These are phyloP conservation scores for Komagataella mondaviorum DNA, from an alignment of 805 yeast species.

Conservation along the genomic window DNA sequence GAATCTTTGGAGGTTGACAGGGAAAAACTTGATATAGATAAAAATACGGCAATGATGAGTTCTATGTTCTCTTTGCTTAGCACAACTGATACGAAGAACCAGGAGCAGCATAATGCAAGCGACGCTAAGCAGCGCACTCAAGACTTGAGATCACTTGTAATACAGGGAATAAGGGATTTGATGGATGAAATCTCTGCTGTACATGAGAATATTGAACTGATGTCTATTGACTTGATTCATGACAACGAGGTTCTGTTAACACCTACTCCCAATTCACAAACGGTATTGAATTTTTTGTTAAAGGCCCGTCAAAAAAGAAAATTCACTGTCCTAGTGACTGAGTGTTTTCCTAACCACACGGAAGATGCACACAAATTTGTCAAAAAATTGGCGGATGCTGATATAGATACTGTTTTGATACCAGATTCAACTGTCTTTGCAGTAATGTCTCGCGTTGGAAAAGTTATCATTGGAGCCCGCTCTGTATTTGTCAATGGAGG, in stretches of 20 bases:
- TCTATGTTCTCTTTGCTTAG: slow-evolving; percentile 81
- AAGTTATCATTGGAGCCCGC: slow-evolving; percentile 85
- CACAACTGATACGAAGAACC: slow-evolving; percentile 17
- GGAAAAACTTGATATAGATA: slow-evolving; percentile 13
- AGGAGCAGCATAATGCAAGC: slow-evolving; percentile 8
- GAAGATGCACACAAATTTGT: slow-evolving; percentile 68
- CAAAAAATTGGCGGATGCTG: slow-evolving; percentile 63
- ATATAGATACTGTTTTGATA: slow-evolving; percentile 79
- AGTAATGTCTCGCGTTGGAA: slow-evolving; percentile 94
- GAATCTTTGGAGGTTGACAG: slow-evolving; percentile 45
- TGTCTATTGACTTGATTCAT: slow-evolving; percentile 88
- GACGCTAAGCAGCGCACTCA: slow-evolving; percentile 25
- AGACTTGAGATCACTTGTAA: slow-evolving; percentile 74
- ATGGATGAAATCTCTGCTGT: slow-evolving; percentile 84
- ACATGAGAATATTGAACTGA: slow-evolving; percentile 81
- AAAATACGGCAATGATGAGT: slow-evolving; percentile 42
- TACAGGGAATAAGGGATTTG: slow-evolving; percentile 85
- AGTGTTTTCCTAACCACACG: slow-evolving; percentile 84
- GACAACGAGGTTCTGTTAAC: slow-evolving; percentile 78
- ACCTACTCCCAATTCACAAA: slow-evolving; percentile 89
- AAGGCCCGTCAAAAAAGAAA: slow-evolving; percentile 83
- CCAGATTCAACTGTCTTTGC: slow-evolving; percentile 93
- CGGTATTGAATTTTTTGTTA: slow-evolving; percentile 75
- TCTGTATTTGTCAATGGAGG: slow-evolving; percentile 97
- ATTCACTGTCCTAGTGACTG: slow-evolving; percentile 86